Base-by-base conservation (phyloP, 2,329 filamentous ascomycete genomes). In the Stachybotrys chlorohalonatus region DNA sequence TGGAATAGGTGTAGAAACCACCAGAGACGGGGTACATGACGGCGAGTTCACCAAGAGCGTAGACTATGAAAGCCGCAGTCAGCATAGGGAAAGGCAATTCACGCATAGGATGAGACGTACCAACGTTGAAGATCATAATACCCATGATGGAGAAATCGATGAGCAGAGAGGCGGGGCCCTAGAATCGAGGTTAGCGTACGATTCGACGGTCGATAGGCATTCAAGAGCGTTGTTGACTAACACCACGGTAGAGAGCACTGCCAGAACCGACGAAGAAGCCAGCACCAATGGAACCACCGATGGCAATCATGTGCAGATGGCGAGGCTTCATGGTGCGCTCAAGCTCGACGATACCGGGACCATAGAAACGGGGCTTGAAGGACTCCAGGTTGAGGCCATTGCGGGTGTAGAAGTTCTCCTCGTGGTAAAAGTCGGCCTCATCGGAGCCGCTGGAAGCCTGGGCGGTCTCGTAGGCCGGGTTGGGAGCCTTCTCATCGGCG, bases 301-400 rank as follows among this genome's bases (percentile, higher is more conserved):
- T 80, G 61, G 78, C 77, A 66, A 81, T 81, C 79, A 82, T 82
- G 67, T 83, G 77, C 62, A 83, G 68, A 67, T 82, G 80, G 61
- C 80, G 76, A 47, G 70, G 68, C 69, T 78, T 76, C 71, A 83
- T 78, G 59, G 68, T 64, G 52, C 70, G 68, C 56, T 75, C 70
- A 7, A 75, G 66, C 59, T 74, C 69, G 50, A 68, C 59, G 30
- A 65, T 31, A 49, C 67, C 68, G 3, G 11, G 49, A 52, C 68
- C 68, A 60, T 70, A 71, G 56, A 67, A 56, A 54, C 64, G 65
- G 56, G 62, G 65, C 62, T 68, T 67, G 68, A 74, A 74, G 31
- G 70, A 73, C 39, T 70, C 63, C 13, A 65, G 45, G 60, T 66
- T 73, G 49, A 74, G 56, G 54, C 71, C 71, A 54, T 68, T 71